Percentiles rank a stretch among this genome's conserved stretches.
These are phyloP conservation scores for Erodium maritimum DNA, from an alignment of 345 rosid genomes.

Conservation along the genomic window DNA sequence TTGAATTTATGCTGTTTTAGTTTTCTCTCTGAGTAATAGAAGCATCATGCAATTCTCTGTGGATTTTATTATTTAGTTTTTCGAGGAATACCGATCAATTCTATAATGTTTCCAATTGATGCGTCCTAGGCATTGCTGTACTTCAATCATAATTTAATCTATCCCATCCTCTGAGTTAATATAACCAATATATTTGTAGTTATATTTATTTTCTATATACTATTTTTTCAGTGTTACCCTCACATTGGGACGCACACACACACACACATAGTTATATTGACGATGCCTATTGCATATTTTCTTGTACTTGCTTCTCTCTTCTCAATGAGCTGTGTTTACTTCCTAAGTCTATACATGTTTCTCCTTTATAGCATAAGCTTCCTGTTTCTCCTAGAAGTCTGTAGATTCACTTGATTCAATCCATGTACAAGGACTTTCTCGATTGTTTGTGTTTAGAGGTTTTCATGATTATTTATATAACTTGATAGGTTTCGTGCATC, in stretches of 20 bases:
- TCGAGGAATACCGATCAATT: background rate
- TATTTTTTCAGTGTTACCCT: background rate
- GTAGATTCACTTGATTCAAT: background rate
- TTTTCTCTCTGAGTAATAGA: background rate
- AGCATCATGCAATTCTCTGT: background rate
- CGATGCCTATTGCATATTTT: background rate
- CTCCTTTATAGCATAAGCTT: background rate
- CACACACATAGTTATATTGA: background rate
- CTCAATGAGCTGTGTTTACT: background rate
- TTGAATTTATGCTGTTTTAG: too few relatives aligned
- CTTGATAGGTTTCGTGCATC: conserved; percentile 51
- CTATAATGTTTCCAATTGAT: background rate
- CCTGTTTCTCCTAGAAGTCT: background rate
- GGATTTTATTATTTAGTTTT: background rate
- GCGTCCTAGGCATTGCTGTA: background rate
- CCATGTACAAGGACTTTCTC: background rate
- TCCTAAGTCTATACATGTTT: background rate
- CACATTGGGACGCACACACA: background rate
- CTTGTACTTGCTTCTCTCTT: background rate
- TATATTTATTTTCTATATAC: background rate
- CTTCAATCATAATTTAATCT: too few relatives aligned
- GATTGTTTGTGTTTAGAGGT: background rate
- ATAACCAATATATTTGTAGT: too few relatives aligned
- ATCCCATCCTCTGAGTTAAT: too few relatives aligned
- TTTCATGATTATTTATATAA: background rate